Base-by-base conservation (phyloP, 148 eudicot genomes). In the Vaccinium myrtillus region DNA sequence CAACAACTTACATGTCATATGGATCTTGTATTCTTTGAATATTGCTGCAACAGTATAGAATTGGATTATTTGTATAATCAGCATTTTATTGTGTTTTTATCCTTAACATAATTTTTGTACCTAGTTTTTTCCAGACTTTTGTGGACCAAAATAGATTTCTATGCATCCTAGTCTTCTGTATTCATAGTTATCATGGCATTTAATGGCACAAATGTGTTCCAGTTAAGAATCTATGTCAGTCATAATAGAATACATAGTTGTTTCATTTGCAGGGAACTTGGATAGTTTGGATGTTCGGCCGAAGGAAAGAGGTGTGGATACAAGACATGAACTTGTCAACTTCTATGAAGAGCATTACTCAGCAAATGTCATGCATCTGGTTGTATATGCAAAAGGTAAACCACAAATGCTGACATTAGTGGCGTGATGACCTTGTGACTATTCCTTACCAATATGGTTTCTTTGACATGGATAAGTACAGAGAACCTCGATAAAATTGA, bases 401-500 rank as follows among this genome's bases (percentile, higher is more conserved):
- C 73, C 27, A 51, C 14, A 46, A 70, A 67, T 46, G 12, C 10
- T 25, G 51, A 81, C 76, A 23, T 30, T 43, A 32, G 12, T 73
- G 51, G 58, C 46, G 0, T 54, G 25, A 81, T 51, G 73, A 67
- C 73, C 73, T 25, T 67, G 15, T 67, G 73, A 67, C 73, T 67
- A 67, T 67, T 67, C 36, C 73, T 67, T 67, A 67, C 4, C 73
- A 6, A 10, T 25, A 3, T 67, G 73, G 73, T 25, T 67, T 25
- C 16, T 67, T 67, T 67, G 36, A 67, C 32, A 23, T 67, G 73
- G 36, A 67, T 5, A 43, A 32, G 30, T 67, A 67, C 73, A 67
- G 73, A 67, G 32, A 67, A 67, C 73, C 73, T 67, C 25, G 73
- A 67, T 67, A 67, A 25, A 67, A 67, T 67, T 67, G 73, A 67